A percentile compares a stretch with the other conserved stretches of the same genome.
phyloP scores from a whole-genome alignment of 2,329 filamentous ascomycete genomes.

The Botrytis paeoniae region DNA sequence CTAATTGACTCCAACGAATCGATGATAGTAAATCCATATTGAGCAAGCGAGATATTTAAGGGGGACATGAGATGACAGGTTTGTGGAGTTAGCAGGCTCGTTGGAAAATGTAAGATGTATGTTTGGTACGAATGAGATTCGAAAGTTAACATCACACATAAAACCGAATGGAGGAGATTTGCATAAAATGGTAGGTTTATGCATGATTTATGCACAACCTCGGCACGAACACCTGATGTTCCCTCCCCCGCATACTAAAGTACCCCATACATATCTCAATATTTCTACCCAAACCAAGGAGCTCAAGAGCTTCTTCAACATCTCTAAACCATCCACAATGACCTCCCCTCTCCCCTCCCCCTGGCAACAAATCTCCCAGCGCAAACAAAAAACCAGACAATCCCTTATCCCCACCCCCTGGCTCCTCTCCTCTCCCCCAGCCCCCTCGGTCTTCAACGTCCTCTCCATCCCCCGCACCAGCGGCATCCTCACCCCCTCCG shows the following conservation, averaged over 20 bases:
- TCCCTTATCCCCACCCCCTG: neutral
- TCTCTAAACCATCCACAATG: neutral
- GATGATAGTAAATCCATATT: neutral
- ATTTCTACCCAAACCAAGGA: neutral
- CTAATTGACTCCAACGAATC: neutral
- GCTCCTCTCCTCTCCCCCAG: neutral
- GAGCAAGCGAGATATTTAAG: neutral
- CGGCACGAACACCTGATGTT: neutral
- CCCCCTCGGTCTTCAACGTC: neutral
- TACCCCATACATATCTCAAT: neutral
- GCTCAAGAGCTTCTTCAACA: neutral
- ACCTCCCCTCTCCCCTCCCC: neutral
- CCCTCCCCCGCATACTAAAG: neutral
- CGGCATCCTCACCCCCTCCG: neutral
- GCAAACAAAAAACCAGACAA: neutral
- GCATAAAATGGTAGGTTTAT: neutral
- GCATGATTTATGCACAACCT: neutral
- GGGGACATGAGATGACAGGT: neutral
- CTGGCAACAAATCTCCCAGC: neutral
- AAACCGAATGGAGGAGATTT: neutral
- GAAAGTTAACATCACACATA: neutral
- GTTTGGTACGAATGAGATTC: neutral
- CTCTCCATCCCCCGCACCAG: neutral
- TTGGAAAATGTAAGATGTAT: neutral
- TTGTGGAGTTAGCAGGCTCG: neutral